Conservation (phyloP, 2,329 filamentous ascomycete genomes). For the Spiromastix sp. region DNA sequence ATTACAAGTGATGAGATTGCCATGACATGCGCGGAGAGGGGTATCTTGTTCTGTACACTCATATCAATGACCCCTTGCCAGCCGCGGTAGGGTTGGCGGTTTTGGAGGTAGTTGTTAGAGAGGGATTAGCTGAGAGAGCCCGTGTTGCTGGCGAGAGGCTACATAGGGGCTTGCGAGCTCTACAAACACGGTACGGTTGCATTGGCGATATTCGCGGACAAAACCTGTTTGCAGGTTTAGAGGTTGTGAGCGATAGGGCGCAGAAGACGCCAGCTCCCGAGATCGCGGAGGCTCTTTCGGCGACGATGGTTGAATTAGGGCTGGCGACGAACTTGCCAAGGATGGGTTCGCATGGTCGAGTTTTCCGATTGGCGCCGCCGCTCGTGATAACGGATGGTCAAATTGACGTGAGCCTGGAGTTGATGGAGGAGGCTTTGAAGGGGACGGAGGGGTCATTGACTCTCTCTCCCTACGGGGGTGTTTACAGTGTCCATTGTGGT, state of each 20-base stretch:
- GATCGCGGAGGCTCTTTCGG: constrained; percentile 38
- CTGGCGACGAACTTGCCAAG: constrained; percentile 49
- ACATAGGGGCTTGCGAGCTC: constrained; percentile 35
- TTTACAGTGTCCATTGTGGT: too few relatives aligned
- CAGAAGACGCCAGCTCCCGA: constrained; percentile 40
- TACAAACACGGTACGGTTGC: constrained; percentile 46
- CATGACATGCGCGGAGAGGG: constrained; percentile 35
- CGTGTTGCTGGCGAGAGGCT: constrained; percentile 36
- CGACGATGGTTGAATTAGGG: constrained; percentile 41
- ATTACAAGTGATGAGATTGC: constrained; percentile 46
- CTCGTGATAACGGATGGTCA: constrained; percentile 46
- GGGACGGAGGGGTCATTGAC: too few relatives aligned
- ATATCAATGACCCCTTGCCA: constrained; percentile 52
- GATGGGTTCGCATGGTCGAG: constrained; percentile 44
- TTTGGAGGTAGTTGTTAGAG: constrained; percentile 49
- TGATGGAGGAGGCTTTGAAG: constrained; percentile 52
- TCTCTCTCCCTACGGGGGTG: too few relatives aligned
- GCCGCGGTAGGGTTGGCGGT: constrained; percentile 52
- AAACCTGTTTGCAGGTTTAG: constrained; percentile 48
- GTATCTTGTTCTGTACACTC: constrained; percentile 48
- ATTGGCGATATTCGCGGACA: constrained; percentile 53
- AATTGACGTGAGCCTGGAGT: constrained; percentile 41
- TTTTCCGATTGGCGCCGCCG: constrained; percentile 51
- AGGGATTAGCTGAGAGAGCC: constrained; percentile 42
- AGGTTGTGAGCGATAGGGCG: constrained; percentile 43